Conservation (phyloP, 2,329 filamentous ascomycete species). For the Aplosporella prunicola region DNA sequence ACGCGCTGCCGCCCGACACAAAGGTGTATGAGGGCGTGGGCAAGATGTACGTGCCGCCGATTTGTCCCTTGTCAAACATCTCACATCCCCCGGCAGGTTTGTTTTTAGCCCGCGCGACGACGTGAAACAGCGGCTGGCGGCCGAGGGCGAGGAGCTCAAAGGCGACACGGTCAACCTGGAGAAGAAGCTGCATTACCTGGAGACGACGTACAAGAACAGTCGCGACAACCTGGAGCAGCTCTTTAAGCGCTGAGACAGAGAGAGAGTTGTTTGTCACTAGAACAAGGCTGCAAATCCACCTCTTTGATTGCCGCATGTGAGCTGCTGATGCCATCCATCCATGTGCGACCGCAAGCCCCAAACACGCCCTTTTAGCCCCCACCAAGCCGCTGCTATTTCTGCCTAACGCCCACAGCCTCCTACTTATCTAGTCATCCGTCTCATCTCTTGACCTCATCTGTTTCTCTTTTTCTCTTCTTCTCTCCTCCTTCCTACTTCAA, state of each 20-base stretch:
- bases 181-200: constrained; percentile 85
- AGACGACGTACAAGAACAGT: constrained; percentile 93
- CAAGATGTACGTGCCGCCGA: constrained; percentile 66
- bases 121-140: constrained; percentile 65
- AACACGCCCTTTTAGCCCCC: constrained; percentile 6
- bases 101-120: constrained; percentile 63
- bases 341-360: too few species aligned
- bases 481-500: not conserved
- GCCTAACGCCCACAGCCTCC: constrained; percentile 3
- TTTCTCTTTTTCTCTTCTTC: constrained; percentile 2
- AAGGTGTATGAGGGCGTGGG: constrained; percentile 90
- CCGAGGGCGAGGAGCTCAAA: constrained; percentile 65
- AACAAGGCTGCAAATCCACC: not conserved
- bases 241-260: constrained; percentile 41
- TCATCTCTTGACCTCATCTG: not conserved
- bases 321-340: too few species aligned
- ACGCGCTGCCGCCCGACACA: constrained; percentile 63
- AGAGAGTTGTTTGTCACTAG: not conserved
- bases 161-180: constrained; percentile 70
- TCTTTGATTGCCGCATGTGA: too few species aligned
- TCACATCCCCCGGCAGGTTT: constrained; percentile 58
- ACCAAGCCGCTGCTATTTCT: constrained; percentile 4
- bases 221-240: constrained; percentile 85
- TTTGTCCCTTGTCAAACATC: not conserved
- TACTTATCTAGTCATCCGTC: constrained; percentile 5